These are phyloP conservation scores for Gyromitra esculenta DNA, from an alignment of 2,329 filamentous ascomycete genomes.

Conservation along the genomic window DNA sequence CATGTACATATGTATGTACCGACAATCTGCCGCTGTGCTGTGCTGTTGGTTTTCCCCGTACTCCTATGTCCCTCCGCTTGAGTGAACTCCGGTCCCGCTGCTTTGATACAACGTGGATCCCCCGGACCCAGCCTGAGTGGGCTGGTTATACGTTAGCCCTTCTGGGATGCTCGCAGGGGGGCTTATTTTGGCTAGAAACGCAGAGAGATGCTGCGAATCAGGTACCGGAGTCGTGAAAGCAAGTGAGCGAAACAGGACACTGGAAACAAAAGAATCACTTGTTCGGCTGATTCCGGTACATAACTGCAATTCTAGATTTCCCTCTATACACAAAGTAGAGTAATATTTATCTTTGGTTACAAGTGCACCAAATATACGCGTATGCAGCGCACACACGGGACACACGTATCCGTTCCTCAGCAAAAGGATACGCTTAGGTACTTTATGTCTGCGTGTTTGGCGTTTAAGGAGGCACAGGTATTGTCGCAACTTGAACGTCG, in stretches of 20 bases:
- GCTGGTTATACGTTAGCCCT: not conserved
- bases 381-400: constrained; percentile 8
- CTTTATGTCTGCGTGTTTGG: constrained; percentile 23
- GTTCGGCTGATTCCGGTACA: constrained; percentile 33
- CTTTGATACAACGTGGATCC: constrained; percentile 35
- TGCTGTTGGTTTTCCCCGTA: constrained; percentile 15
- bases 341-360: not conserved
- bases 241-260: constrained; percentile 24
- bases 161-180: constrained; percentile 36
- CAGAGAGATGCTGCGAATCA: constrained; percentile 28
- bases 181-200: not conserved
- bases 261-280: constrained; percentile 16
- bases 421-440: constrained; percentile 4
- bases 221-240: constrained; percentile 22
- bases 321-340: too few species aligned
- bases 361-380: constrained; percentile 12
- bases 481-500: constrained; percentile 1
- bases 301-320: not conserved
- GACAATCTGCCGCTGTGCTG: constrained; percentile 42
- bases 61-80: constrained; percentile 4
- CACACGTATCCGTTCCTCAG: constrained; percentile 18
- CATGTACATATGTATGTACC: constrained; percentile 40
- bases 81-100: constrained; percentile 33
- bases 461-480: not conserved
- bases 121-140: constrained; percentile 22